Conservation (phyloP, 495 filamentous ascomycete genomes). For the Tuber magnatum region DNA sequence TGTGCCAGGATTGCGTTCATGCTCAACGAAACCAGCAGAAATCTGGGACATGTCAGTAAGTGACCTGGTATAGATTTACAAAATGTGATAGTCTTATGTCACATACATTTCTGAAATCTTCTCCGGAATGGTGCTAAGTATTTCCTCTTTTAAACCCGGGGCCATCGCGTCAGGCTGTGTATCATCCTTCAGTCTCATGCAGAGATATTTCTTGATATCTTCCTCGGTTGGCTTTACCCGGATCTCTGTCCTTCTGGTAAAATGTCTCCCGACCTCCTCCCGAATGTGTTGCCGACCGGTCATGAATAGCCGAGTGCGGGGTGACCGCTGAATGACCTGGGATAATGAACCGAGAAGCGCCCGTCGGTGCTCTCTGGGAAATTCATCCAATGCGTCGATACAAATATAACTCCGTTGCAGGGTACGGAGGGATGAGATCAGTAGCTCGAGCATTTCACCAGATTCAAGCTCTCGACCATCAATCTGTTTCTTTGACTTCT, state of each 20-base stretch:
- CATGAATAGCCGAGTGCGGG: neutral
- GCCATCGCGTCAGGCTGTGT: neutral
- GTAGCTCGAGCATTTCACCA: neutral
- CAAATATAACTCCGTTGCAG: neutral
- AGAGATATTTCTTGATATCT: neutral
- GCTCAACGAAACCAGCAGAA: neutral
- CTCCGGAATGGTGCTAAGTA: neutral
- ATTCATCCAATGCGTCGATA: neutral
- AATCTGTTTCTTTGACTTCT: neutral
- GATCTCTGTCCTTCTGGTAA: neutral
- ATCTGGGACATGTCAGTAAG: neutral
- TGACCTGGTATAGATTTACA: neutral
- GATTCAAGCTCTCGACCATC: neutral
- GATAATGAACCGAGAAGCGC: neutral
- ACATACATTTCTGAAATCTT: neutral
- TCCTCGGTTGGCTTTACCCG: neutral
- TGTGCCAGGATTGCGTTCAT: neutral
- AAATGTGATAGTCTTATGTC: neutral
- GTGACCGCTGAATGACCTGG: neutral
- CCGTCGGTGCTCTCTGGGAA: neutral
- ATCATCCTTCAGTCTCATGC: neutral
- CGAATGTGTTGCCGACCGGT: neutral
- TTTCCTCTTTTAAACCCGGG: neutral
- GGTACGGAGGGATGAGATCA: neutral
- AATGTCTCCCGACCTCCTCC: neutral